Base-by-base conservation (phyloP, 768 basidiomycete genomes). In the Favolaschia claudopus region DNA sequence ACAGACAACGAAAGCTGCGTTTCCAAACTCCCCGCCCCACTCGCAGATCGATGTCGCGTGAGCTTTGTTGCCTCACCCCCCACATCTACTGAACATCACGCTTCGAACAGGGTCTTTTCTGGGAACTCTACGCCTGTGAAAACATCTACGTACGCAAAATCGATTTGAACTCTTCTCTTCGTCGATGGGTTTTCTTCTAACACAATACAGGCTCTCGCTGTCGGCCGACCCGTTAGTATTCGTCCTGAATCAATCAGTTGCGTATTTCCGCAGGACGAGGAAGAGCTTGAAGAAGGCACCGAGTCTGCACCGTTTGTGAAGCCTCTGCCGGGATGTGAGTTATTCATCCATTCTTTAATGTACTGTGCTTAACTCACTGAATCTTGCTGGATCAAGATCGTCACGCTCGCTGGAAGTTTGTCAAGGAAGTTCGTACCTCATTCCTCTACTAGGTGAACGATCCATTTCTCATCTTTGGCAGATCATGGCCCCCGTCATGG, bases 41-140 rank as follows among this genome's bases (percentile, higher is more conserved):
- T 66, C 20, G 12, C 13, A 5, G 36, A 55, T 47, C 45, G 53
- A 27, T 58, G 44, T 45, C 46, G 55, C 27, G 55, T 44, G 36
- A 32, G 44, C 31, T 3, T 33, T 38, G 13, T 24, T n/a, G 7
- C n/a, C 39, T 31, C n/a, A n/a, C 20, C 48, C 4, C 43, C 36
- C 47, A 62, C 14, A 63, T 40, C 79, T 69, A 76, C 12, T 8
- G n/a, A 44, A 4, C 44, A 27, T 17, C 47, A 12, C 43, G 15
- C n/a, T 27, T 45, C 17, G 15, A n/a, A 12, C 28, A 64, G 32
- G 68, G 72, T 28, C 69, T 84, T 19, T 84, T 84, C 54, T 84
- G 83, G 83, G 81, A 84, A 52, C 64, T 79, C 6, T 70, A 76
- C 53, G 67, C 75, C 1, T 68, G 77, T 15, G 81, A 82, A 62